Base-by-base conservation (phyloP, 345 rosid species). In the Laguncularia racemosa region DNA sequence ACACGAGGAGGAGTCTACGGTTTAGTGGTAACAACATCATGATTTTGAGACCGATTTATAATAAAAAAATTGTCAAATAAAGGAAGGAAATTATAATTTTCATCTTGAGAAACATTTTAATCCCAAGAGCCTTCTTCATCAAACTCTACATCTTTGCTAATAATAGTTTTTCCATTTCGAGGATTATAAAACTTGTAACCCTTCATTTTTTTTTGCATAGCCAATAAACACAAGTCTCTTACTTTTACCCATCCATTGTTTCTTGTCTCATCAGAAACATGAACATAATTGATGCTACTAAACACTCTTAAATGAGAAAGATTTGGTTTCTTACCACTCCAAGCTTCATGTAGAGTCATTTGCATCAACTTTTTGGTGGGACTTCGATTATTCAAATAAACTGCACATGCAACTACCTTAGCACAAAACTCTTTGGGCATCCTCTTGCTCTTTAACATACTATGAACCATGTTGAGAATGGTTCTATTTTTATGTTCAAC, bases 331-430 rank as follows among this genome's bases (percentile, higher is more conserved):
- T 33, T 57, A 13, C 2, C 15, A 3, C 16, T 21, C 53, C 40
- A 57, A 0, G 52, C 61, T 43, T 60, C 38, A 16, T 28, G 11
- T 4, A 59, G 50, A 18, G 52, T 53, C 49, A 4, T 38, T 2
- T 19, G 20, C 4, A 7, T 0, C 3, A 53, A 46, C 14, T 1
- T 12, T 4, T 20, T 23, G 12, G 44, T 59, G 6, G 50, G 70
- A 18, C 20, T 5, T 38, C 52, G 16, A 44, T 67, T 54, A 11
- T 48, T 43, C 10, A 65, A 14, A 52, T 57, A 51, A 14, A 57
- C 0, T 17, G 38, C n/a, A 3, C 16, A 17, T 8, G 18, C 7
- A 6, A 66, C n/a, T 20, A 13, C 48, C 40, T 66, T 54, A 38
- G 13, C 52, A 48, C 44, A 46, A 17, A 21, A 53, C 13, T 28